Percentiles rank a stretch among this genome's conserved stretches.
Evolutionary conservation across 768 basidiomycete species (phyloP).

Genomic region (Stropharia rugosoannulata): DNA sequence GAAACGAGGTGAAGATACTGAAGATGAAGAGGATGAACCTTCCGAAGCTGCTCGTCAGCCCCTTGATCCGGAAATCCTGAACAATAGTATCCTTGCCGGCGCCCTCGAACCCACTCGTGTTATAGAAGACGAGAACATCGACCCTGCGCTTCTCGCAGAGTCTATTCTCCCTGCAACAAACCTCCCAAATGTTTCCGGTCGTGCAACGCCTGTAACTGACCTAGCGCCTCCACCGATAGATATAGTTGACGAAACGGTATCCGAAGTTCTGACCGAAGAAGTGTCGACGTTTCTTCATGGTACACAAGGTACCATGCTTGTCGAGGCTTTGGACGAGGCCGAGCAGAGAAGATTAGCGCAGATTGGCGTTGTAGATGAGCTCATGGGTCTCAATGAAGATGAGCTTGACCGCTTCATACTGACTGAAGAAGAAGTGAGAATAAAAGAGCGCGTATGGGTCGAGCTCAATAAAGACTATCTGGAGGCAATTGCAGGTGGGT

Average conservation of each 20-base stretch:
- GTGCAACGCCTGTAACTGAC: not conserved
- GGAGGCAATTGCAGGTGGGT: slow-evolving; percentile 80
- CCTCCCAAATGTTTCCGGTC: not conserved
- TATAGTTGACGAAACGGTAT: slow-evolving; percentile 57
- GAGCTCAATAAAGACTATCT: slow-evolving; percentile 91
- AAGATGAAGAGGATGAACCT: slow-evolving; percentile 18
- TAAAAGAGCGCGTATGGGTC: slow-evolving; percentile 93
- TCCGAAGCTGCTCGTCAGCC: slow-evolving; percentile 21
- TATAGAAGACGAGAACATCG: slow-evolving; percentile 47
- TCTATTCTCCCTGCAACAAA: slow-evolving; percentile 9
- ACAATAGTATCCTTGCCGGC: slow-evolving; percentile 67
- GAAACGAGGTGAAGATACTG: slow-evolving; percentile 27
- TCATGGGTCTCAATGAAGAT: slow-evolving; percentile 83
- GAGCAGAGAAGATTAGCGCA: slow-evolving; percentile 61
- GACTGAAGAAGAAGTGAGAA: slow-evolving; percentile 74
- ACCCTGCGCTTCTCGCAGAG: slow-evolving; percentile 48
- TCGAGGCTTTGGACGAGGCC: slow-evolving; percentile 64
- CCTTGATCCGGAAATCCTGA: slow-evolving; percentile 60
- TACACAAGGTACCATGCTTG: slow-evolving; percentile 56
- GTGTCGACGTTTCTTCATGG: slow-evolving; percentile 66
- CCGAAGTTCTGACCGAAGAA: slow-evolving; percentile 65
- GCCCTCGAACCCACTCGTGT: slow-evolving; percentile 44
- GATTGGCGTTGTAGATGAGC: slow-evolving; percentile 54
- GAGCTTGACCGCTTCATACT: slow-evolving; percentile 83
- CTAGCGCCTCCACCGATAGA: slow-evolving; percentile 26